A percentile compares a stretch with the other conserved stretches of the same genome.
Evolutionary conservation across 352 stramenopile genomes (phyloP).

Genomic region (Phytophthora citrophthora): DNA sequence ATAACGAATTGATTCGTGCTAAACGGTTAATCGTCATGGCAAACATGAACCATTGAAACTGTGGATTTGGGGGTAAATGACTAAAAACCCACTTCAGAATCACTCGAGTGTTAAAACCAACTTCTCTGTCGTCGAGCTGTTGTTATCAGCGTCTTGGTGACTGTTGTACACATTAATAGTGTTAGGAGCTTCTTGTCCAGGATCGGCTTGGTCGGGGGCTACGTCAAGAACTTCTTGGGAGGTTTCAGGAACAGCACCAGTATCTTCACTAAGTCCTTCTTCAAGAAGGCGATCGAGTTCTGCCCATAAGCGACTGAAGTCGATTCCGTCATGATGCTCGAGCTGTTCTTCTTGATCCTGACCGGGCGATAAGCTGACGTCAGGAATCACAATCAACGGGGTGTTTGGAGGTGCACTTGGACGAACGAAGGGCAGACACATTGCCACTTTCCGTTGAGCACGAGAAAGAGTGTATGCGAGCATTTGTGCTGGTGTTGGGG

Average conservation of each 20-base stretch:
- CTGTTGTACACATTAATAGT: not conserved
- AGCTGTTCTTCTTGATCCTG: constrained; percentile 1
- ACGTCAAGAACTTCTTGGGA: constrained; percentile 1
- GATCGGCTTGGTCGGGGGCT: not conserved
- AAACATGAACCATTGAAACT: constrained; percentile 26
- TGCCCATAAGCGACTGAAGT: constrained; percentile 26
- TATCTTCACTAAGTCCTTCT: constrained; percentile 25
- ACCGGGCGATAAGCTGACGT: constrained; percentile 6
- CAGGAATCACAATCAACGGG: not conserved
- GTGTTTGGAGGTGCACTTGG: constrained; percentile 5
- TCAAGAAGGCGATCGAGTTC: constrained; percentile 36
- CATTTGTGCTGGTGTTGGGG: constrained; percentile 9
- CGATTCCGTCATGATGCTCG: constrained; percentile 26
- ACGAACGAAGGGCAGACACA: not conserved
- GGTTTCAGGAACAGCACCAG: not conserved
- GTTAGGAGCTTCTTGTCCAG: not conserved
- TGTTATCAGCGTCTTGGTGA: too few relatives aligned
- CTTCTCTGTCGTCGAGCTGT: constrained; percentile 7
- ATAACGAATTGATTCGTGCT: constrained; percentile 24
- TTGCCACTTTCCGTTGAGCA: constrained; percentile 1
- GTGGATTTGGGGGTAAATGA: not conserved
- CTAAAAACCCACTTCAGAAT: too few relatives aligned
- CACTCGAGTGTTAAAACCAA: constrained; percentile 8
- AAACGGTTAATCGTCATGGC: constrained; percentile 9
- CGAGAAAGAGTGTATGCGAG: constrained; percentile 23